Conservation (phyloP, 257 asterid species). For the Fraxinus cuspidata region DNA sequence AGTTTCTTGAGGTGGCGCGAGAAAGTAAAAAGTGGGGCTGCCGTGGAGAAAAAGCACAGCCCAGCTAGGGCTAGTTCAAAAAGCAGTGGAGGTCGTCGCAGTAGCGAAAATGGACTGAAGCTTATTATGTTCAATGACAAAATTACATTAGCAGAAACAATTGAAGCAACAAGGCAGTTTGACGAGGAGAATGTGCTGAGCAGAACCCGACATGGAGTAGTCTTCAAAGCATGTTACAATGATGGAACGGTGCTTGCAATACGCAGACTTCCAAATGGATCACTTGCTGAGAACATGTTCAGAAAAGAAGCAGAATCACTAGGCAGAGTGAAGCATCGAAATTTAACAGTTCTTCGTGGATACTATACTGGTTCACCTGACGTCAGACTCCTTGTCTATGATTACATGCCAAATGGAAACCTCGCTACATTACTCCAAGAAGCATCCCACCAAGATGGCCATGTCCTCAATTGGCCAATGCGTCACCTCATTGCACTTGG, state of each 20-base stretch:
- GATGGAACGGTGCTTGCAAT: conserved; percentile 80
- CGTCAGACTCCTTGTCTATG: conserved; percentile 57
- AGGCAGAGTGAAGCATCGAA: conserved; percentile 68
- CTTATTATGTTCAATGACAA: conserved; percentile 71
- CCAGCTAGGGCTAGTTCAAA: conserved; percentile 69
- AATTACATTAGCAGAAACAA: conserved; percentile 67
- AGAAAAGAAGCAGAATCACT: conserved; percentile 67
- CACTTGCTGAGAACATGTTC: conserved; percentile 50
- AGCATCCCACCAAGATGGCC: conserved; percentile 80
- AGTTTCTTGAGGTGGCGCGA: conserved; percentile 72
- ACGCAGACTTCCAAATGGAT: conserved; percentile 50
- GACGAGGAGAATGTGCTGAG: conserved; percentile 72
- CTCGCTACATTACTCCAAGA: conserved; percentile 68
- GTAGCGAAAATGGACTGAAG: conserved; percentile 63
- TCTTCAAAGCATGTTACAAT: conserved; percentile 63
- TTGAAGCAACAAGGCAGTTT: conserved; percentile 67
- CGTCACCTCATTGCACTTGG: conserved; percentile 76
- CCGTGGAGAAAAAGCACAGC: conserved; percentile 63
- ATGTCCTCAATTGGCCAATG: conserved; percentile 79
- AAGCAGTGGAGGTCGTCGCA: conserved; percentile 67
- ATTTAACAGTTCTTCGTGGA: conserved; percentile 73
- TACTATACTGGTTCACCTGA: conserved; percentile 66
- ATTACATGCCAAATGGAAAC: conserved; percentile 84
- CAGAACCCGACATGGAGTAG: conserved; percentile 57
- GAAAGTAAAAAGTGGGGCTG: conserved; percentile 47